These are phyloP conservation scores for Xylogone sp. DNA, from an alignment of 2,329 filamentous ascomycete genomes.

Conservation along the genomic window DNA sequence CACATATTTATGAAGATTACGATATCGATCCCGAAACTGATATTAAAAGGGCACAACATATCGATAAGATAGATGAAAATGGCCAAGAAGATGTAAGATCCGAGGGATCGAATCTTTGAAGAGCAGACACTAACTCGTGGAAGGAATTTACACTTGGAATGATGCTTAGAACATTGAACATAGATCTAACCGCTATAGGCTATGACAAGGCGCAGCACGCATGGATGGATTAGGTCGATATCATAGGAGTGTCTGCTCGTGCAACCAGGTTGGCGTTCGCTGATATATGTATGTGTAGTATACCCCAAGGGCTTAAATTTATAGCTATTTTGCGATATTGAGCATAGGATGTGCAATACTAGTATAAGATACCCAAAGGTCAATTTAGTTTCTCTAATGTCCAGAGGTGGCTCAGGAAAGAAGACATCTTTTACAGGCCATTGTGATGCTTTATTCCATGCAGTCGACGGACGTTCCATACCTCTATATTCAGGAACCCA, in stretches of 20 bases:
- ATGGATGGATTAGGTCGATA: constrained; percentile 48
- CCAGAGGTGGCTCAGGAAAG: too few species aligned
- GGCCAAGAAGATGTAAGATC: constrained; percentile 38
- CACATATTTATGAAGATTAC: constrained; percentile 28
- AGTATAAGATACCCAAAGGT: too few species aligned
- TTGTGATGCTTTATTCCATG: too few species aligned
- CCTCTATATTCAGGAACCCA: too few species aligned
- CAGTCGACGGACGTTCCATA: too few species aligned
- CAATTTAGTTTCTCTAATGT: too few species aligned
- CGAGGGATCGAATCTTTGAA: constrained; percentile 18
- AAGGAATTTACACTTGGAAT: constrained; percentile 66
- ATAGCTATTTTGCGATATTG: too few species aligned
- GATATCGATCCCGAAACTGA: constrained; percentile 28
- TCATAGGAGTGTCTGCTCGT: neutral
- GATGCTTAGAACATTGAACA: constrained; percentile 64
- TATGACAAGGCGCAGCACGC: constrained; percentile 53
- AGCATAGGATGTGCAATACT: too few species aligned
- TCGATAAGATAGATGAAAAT: constrained; percentile 27
- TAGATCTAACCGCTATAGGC: constrained; percentile 59
- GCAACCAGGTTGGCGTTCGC: neutral
- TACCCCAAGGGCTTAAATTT: too few species aligned
- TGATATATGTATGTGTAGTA: neutral
- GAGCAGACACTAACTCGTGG: constrained; percentile 3
- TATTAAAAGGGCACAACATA: constrained; percentile 29
- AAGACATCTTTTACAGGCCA: too few species aligned